phyloP scores from a whole-genome alignment of 768 basidiomycete genomes.

The Lactarius pseudohatsudake region DNA sequence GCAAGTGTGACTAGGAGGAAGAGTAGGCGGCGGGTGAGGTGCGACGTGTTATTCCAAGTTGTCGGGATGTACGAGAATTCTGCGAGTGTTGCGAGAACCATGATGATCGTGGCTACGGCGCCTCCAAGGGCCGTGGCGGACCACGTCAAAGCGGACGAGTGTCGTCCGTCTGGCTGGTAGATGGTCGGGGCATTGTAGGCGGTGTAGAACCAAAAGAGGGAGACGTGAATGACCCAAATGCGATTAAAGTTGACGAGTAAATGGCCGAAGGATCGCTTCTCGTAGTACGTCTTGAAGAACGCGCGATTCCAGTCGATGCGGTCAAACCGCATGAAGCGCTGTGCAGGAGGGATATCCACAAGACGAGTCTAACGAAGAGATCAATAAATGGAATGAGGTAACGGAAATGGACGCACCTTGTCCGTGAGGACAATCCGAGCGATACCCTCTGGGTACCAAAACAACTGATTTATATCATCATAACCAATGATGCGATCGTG shows the following conservation, averaged over 20 bases:
- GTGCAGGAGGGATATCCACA: conserved; percentile 76
- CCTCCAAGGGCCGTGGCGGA: conserved; percentile 94
- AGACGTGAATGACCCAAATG: conserved; percentile 94
- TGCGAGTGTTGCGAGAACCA: conserved; percentile 90
- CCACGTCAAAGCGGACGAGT: conserved; percentile 83
- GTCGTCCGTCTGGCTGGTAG: conserved; percentile 54
- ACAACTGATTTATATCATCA: conserved; percentile 56
- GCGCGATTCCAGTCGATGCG: conserved; percentile 77
- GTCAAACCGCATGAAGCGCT: conserved; percentile 96
- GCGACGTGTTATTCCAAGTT: conserved; percentile 98
- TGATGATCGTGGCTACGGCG: conserved; percentile 92
- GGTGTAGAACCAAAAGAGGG: conserved; percentile 97
- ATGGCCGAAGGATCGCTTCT: conserved; percentile 95
- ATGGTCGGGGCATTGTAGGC: conserved; percentile 88
- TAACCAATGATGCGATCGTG: conserved; percentile 40
- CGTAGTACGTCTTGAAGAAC: conserved; percentile 99
- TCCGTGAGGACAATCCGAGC: conserved; percentile 76
- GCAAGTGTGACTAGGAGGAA: conserved; percentile 88
- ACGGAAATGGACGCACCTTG: neutral
- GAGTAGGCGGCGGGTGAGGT: conserved; percentile 86
- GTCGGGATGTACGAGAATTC: conserved; percentile 98
- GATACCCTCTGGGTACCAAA: conserved; percentile 81
- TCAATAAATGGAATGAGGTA: neutral
- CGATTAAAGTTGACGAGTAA: conserved; percentile 99
- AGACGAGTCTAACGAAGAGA: conserved; percentile 44